A percentile compares a stretch with the other conserved stretches of the same genome.
These are phyloP conservation scores for Ganoderma sinense DNA, from an alignment of 1,284 basidiomycete genomes.

Conservation along the genomic window DNA sequence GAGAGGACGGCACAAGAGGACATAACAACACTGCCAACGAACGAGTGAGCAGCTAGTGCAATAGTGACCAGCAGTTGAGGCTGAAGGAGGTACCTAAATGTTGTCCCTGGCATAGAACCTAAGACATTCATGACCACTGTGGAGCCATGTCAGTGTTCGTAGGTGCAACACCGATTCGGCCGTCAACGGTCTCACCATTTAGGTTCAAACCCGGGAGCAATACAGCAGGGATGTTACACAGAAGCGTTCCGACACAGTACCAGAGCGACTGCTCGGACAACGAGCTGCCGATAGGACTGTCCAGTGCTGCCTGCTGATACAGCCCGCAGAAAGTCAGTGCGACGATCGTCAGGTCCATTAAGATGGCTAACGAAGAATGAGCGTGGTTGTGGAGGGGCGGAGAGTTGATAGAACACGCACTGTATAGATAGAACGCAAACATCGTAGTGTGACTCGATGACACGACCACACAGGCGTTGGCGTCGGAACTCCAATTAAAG, in stretches of 20 bases:
- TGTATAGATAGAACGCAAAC: slow-evolving; percentile 29
- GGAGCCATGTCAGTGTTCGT: neutral
- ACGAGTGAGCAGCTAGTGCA: neutral
- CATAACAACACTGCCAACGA: slow-evolving; percentile 22
- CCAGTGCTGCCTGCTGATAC: slow-evolving; percentile 19
- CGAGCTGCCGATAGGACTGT: slow-evolving; percentile 19
- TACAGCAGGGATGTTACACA: slow-evolving; percentile 26
- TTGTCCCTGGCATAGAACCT: slow-evolving; percentile 26
- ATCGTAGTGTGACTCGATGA: slow-evolving; percentile 20
- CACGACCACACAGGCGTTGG: slow-evolving; percentile 16
- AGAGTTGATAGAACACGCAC: slow-evolving; percentile 11
- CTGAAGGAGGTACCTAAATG: slow-evolving; percentile 17
- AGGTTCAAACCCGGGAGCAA: slow-evolving; percentile 22
- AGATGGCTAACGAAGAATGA: slow-evolving; percentile 12
- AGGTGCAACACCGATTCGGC: neutral
- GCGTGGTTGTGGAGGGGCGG: neutral
- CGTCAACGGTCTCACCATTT: slow-evolving; percentile 15
- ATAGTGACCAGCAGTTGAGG: neutral
- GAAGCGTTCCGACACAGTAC: slow-evolving; percentile 26
- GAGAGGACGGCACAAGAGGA: slow-evolving; percentile 27
- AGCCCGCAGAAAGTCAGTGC: slow-evolving; percentile 23
- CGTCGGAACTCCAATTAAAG: slow-evolving; percentile 10
- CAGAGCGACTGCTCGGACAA: slow-evolving; percentile 28
- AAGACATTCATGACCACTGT: slow-evolving; percentile 28
- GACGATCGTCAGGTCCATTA: slow-evolving; percentile 26